Evolutionary conservation across 768 basidiomycete species (phyloP).

Genomic region (Ephemerocybe angulata): DNA sequence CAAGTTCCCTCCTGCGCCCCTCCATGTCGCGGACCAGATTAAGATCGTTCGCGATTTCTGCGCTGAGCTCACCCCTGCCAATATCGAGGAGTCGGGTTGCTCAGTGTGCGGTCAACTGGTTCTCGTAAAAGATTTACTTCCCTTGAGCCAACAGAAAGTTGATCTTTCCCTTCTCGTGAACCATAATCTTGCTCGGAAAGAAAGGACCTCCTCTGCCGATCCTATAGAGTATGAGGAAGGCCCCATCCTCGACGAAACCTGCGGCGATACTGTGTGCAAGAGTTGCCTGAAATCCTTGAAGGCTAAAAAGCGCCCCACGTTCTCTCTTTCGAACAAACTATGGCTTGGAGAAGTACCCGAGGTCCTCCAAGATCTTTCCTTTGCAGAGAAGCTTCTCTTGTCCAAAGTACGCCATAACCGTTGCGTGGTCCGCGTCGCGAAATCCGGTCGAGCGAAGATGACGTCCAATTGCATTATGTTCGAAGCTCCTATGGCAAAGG

Average conservation of each 20-base stretch:
- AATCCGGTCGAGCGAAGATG: background rate
- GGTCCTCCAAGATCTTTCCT: background rate
- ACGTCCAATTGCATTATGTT: background rate
- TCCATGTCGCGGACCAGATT: no score
- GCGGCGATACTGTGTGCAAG: background rate
- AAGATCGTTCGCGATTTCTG: background rate
- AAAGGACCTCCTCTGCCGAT: background rate
- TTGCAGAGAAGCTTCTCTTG: background rate
- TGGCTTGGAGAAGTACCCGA: background rate
- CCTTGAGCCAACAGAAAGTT: background rate
- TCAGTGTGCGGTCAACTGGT: conserved; percentile 1
- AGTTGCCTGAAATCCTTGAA: background rate
- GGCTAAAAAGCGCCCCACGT: background rate
- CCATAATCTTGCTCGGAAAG: background rate
- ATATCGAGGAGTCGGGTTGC: background rate
- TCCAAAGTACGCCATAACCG: background rate
- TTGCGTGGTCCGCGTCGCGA: background rate
- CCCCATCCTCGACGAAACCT: background rate
- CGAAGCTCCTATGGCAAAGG: background rate
- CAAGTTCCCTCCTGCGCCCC: no score
- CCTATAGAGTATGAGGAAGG: background rate
- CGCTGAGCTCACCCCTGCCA: background rate
- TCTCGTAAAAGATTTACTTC: background rate
- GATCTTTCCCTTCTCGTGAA: background rate
- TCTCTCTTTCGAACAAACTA: background rate